A percentile compares a stretch with the other conserved stretches of the same genome.
phyloP scores from a whole-genome alignment of 169 alveolate species.

The Cryptosporidium sp. region DNA sequence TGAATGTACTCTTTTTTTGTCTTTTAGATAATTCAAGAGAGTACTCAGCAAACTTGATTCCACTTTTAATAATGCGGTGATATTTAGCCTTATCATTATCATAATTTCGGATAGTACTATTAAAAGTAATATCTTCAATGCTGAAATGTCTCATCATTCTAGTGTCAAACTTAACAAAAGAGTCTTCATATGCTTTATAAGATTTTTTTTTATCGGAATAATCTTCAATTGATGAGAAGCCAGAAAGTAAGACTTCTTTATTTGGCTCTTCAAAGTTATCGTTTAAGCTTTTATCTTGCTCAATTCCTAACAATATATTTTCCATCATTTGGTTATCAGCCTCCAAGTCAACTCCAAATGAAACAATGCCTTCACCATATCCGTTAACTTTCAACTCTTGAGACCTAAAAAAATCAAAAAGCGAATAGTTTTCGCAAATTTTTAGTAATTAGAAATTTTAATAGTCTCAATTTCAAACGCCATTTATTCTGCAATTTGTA shows the following conservation, averaged over 20 bases:
- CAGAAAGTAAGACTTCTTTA: neutral
- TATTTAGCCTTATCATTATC: constrained; percentile 24
- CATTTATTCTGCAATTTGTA: neutral
- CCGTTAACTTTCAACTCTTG: neutral
- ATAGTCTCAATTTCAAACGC: neutral
- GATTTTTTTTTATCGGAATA: neutral
- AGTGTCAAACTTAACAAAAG: constrained; percentile 68
- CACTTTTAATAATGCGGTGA: constrained; percentile 65
- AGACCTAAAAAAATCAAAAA: neutral
- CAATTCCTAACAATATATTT: neutral
- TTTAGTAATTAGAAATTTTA: neutral
- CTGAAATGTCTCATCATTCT: constrained; percentile 45
- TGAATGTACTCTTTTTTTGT: neutral
- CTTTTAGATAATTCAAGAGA: constrained; percentile 24
- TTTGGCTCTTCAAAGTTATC: neutral
- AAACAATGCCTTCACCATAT: neutral
- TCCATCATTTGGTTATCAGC: constrained; percentile 24
- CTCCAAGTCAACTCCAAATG: constrained; percentile 1
- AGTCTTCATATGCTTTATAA: constrained; percentile 15
- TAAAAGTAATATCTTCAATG: constrained; percentile 52
- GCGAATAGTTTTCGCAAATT: neutral
- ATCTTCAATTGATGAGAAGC: neutral
- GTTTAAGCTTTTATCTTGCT: constrained; percentile 1
- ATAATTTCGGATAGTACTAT: constrained; percentile 7
- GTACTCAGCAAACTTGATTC: constrained; percentile 67